Conservation (phyloP, 2,329 filamentous ascomycete genomes). For the Ilyonectria mors-panacis region DNA sequence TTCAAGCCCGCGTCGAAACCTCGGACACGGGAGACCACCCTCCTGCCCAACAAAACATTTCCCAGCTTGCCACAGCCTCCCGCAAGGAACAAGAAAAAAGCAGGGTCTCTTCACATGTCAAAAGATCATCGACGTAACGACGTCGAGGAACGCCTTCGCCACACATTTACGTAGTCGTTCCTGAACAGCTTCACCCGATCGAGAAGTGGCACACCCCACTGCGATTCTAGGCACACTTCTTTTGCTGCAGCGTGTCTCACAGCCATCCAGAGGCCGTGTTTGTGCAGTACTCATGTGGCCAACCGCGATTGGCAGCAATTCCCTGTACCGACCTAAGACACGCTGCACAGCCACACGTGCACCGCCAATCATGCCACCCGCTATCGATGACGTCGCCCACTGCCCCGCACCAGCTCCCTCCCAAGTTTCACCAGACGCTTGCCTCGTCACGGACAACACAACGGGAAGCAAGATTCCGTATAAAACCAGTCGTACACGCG, state of each 20-base stretch:
- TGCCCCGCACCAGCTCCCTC: conserved; percentile 50
- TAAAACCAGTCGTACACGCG: conserved; percentile 22
- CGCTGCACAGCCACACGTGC: conserved; percentile 40
- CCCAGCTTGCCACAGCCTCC: background rate
- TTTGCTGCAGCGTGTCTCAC: background rate
- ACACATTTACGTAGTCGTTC: conserved; percentile 32
- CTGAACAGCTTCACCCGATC: conserved; percentile 33
- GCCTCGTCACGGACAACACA: conserved; percentile 21
- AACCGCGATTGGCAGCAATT: too few relatives aligned
- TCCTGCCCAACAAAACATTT: background rate
- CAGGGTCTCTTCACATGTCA: conserved; percentile 26
- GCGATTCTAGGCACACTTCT: conserved; percentile 23
- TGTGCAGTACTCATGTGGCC: conserved; percentile 25
- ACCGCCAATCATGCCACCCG: conserved; percentile 43
- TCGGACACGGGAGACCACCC: background rate
- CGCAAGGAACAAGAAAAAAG: background rate
- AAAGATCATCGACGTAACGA: background rate
- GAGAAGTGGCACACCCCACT: conserved; percentile 21
- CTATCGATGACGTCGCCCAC: conserved; percentile 48
- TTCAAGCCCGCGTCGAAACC: background rate
- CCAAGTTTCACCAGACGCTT: conserved; percentile 24
- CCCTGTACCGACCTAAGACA: conserved; percentile 32
- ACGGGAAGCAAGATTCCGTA: conserved; percentile 20
- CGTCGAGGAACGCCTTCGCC: conserved; percentile 17
- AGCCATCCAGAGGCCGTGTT: background rate